A percentile compares a stretch with the other conserved stretches of the same genome.
Evolutionary conservation across 1,284 basidiomycete genomes (phyloP).

Genomic region (Coriolopsis trogii): DNA sequence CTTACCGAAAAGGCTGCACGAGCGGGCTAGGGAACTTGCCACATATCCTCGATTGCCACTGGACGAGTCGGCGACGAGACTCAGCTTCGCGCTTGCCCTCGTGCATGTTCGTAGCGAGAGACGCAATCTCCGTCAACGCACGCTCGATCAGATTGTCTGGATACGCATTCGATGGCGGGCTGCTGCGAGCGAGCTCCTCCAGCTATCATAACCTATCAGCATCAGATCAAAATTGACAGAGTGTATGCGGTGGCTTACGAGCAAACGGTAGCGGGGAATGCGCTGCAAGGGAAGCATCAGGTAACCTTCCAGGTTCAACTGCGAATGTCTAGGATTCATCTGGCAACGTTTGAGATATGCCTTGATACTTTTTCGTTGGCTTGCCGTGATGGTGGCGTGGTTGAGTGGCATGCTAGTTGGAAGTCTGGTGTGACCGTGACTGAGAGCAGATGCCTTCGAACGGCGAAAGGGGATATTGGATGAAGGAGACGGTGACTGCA

Average conservation of each 20-base stretch:
- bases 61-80: constrained; percentile 84
- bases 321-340: constrained; percentile 88
- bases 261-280: constrained; percentile 92
- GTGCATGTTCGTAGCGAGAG: constrained; percentile 92
- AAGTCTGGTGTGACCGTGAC: constrained; percentile 49
- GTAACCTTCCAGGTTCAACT: constrained; percentile 95
- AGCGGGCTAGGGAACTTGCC: constrained; percentile 93
- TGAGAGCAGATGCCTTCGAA: constrained; percentile 60
- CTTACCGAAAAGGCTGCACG: constrained; percentile 92
- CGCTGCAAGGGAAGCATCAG: constrained; percentile 94
- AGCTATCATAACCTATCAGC: constrained; percentile 48
- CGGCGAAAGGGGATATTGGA: constrained; percentile 65
- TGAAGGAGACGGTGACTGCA: constrained; percentile 54
- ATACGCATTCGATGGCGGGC: constrained; percentile 74
- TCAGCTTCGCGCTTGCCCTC: constrained; percentile 95
- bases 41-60: constrained; percentile 91
- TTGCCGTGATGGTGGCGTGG: constrained; percentile 52
- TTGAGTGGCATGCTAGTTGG: constrained; percentile 38
- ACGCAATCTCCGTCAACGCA: constrained; percentile 84
- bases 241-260: constrained; percentile 55
- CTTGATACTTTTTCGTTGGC: constrained; percentile 87
- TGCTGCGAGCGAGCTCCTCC: constrained; percentile 82
- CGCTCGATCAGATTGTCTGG: constrained; percentile 84
- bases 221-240: background rate
- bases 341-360: constrained; percentile 85